Evolutionary conservation across 495 filamentous ascomycete genomes (phyloP).

Genomic region (Aspergillus nanangensis): DNA sequence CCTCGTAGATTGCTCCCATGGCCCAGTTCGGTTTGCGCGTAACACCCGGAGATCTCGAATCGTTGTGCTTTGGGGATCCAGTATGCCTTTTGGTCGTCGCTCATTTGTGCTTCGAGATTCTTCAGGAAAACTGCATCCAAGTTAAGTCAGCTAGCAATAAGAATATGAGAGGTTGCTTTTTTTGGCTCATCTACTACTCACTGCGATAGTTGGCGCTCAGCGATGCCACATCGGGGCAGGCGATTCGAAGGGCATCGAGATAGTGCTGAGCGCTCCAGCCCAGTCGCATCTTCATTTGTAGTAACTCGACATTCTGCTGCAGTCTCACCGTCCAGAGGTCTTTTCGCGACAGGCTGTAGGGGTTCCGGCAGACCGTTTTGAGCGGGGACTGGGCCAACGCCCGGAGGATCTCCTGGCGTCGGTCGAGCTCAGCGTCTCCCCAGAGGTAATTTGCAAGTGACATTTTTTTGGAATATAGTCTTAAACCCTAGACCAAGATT

Average conservation of each 20-base stretch:
- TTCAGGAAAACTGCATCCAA: neutral
- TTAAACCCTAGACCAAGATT: too few species aligned
- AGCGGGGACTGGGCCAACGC: neutral
- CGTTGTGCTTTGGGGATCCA: neutral
- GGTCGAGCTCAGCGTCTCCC: neutral
- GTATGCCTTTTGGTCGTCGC: neutral
- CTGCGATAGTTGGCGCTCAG: neutral
- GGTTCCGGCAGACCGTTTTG: neutral
- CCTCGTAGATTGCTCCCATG: neutral
- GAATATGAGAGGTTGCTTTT: neutral
- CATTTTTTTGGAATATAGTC: too few species aligned
- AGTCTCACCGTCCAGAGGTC: neutral
- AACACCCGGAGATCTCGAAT: neutral
- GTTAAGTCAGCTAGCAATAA: neutral
- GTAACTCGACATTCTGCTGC: neutral
- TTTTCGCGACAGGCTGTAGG: neutral
- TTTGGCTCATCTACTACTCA: neutral
- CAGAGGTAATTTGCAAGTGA: neutral
- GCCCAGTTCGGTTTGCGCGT: neutral
- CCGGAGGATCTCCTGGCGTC: neutral
- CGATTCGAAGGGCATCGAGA: neutral
- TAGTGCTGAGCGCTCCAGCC: neutral
- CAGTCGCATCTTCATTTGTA: neutral
- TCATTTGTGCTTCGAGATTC: neutral
- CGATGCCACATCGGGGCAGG: neutral